Conservation (phyloP, 2,329 filamentous ascomycete species). For the Monilinia fructicola region DNA sequence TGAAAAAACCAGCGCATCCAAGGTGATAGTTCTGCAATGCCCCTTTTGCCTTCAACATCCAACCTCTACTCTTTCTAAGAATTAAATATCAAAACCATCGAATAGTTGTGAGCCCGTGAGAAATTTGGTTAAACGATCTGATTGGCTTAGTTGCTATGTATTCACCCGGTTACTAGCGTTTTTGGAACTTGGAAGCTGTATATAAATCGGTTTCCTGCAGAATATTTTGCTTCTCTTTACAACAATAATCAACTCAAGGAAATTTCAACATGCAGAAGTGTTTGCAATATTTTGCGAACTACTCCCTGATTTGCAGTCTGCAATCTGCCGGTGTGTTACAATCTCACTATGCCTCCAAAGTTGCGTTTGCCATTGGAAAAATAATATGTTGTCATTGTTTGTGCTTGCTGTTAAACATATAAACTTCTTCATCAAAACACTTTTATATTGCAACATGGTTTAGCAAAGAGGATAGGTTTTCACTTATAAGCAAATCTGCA, state of each 20-base stretch:
- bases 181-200: background rate
- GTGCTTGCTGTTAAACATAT: background rate
- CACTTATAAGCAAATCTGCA: rapidly evolving
- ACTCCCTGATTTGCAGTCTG: background rate
- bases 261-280: background rate
- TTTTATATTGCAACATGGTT: no score
- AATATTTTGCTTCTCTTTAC: background rate
- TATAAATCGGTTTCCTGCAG: background rate
- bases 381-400: background rate
- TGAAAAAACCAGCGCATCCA: no score
- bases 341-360: background rate
- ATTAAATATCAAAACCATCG: background rate
- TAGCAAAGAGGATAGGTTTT: background rate
- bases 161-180: constrained; percentile 10
- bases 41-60: background rate
- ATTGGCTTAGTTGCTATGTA: background rate
- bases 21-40: no score
- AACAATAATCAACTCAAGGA: background rate
- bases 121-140: background rate
- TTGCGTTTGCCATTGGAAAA: background rate
- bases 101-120: background rate
- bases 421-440: background rate
- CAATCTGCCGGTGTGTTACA: background rate
- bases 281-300: background rate
- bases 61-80: background rate